Evolutionary conservation across 371 early-diverging fungal genomes (phyloP).

Genomic region (Rhizopus arrhizus): DNA sequence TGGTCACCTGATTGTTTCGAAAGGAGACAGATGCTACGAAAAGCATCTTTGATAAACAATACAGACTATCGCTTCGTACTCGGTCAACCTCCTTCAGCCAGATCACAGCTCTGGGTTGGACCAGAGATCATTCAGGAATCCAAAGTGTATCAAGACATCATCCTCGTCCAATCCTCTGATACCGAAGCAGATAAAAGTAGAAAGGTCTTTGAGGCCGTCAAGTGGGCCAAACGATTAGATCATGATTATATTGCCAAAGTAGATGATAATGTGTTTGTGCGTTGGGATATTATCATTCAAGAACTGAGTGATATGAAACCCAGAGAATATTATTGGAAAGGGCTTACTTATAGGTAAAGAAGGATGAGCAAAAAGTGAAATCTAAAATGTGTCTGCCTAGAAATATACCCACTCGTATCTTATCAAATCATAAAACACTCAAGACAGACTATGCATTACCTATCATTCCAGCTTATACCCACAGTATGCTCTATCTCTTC

Average conservation of each 20-base stretch:
- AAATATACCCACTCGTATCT: slow-evolving; percentile 46
- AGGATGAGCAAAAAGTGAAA: no score
- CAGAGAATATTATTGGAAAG: slow-evolving; percentile 55
- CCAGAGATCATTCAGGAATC: slow-evolving; percentile 48
- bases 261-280: slow-evolving; percentile 62
- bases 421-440: slow-evolving; percentile 25
- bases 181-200: slow-evolving; percentile 49
- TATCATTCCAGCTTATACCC: slow-evolving; percentile 58
- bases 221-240: slow-evolving; percentile 50
- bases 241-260: slow-evolving; percentile 60
- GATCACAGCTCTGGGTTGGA: slow-evolving; percentile 39
- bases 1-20: slow-evolving; percentile 51
- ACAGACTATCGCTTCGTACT: slow-evolving; percentile 56
- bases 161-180: slow-evolving; percentile 61
- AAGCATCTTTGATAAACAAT: slow-evolving; percentile 37
- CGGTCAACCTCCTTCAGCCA: slow-evolving; percentile 56
- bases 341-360: slow-evolving; percentile 55
- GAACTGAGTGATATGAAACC: slow-evolving; percentile 34
- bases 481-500: slow-evolving; percentile 58
- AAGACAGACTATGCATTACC: slow-evolving; percentile 42
- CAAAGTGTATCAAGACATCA: slow-evolving; percentile 45
- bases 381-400: slow-evolving; percentile 14
- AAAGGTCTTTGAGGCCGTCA: slow-evolving; percentile 58
- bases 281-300: slow-evolving; percentile 53
- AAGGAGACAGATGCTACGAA: slow-evolving; percentile 51